Percentiles rank a stretch among this genome's conserved stretches.
Conservation (phyloP, 2,329 filamentous ascomycete species). For the Phaeosphaeria sp. region DNA sequence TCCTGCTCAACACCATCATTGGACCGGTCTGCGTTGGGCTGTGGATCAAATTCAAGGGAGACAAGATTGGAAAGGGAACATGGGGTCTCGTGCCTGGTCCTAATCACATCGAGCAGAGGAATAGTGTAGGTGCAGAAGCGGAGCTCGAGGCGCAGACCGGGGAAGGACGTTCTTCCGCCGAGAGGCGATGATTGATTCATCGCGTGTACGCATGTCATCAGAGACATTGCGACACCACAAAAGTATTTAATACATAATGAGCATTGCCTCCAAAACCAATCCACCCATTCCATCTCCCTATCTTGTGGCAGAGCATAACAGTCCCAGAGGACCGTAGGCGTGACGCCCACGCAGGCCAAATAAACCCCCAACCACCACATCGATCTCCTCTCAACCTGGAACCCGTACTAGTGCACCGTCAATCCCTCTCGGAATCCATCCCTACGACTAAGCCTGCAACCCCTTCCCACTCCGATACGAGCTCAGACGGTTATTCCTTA, state of each 20-base stretch:
- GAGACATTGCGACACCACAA: too few species aligned
- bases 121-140: background rate
- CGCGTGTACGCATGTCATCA: too few species aligned
- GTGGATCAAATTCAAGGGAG: slow-evolving; percentile 27
- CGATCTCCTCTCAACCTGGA: too few species aligned
- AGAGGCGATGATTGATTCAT: background rate
- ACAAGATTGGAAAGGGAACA: slow-evolving; percentile 22
- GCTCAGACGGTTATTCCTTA: slow-evolving; percentile 28
- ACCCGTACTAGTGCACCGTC: too few species aligned
- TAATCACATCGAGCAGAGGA: slow-evolving; percentile 1
- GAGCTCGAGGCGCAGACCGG: background rate
- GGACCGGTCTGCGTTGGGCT: slow-evolving; percentile 31
- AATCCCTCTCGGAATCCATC: too few species aligned
- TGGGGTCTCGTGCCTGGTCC: slow-evolving; percentile 16
- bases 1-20: slow-evolving; percentile 31
- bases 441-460: background rate
- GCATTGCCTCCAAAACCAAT: too few species aligned
- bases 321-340: too few species aligned
- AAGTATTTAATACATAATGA: too few species aligned
- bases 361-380: too few species aligned
- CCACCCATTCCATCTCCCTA: too few species aligned
- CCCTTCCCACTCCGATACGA: background rate
- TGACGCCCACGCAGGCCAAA: too few species aligned
- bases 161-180: background rate
- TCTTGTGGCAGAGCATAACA: too few species aligned